A percentile compares a stretch with the other conserved stretches of the same genome.
Conservation (phyloP, 805 yeast species). For the Candida fluviatilis region DNA sequence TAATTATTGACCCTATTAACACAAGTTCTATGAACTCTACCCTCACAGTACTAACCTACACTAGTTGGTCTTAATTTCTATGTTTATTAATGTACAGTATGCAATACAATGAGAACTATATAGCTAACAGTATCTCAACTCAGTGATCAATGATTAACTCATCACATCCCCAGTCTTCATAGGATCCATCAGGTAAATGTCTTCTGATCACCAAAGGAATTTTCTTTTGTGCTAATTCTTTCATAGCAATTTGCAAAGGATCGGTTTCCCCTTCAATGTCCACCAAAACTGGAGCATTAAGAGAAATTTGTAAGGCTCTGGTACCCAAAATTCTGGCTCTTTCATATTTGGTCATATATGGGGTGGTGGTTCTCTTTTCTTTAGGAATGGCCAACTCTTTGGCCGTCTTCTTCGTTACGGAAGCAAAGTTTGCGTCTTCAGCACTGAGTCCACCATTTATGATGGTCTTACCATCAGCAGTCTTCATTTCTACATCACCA, state of each 20-base stretch:
- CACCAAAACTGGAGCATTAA: slow-evolving; percentile 97
- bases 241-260: slow-evolving; percentile 96
- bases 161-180: slow-evolving; percentile 99
- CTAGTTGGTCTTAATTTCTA: background rate
- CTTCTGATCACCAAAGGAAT: slow-evolving; percentile 95
- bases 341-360: slow-evolving; percentile 98
- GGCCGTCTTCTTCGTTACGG: slow-evolving; percentile 51
- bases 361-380: slow-evolving; percentile 89
- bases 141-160: slow-evolving; percentile 84
- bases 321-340: slow-evolving; percentile 97
- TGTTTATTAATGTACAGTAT: slow-evolving; percentile 4
- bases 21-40: no score
- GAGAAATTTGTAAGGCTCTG: slow-evolving; percentile 92
- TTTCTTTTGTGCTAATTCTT: slow-evolving; percentile 90
- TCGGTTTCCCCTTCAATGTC: slow-evolving; percentile 99
- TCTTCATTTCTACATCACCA: slow-evolving; percentile 42
- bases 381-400: slow-evolving; percentile 84
- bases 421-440: slow-evolving; percentile 40
- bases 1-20: no score
- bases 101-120: slow-evolving; percentile 1
- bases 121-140: background rate
- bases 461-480: slow-evolving; percentile 71
- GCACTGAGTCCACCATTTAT: slow-evolving; percentile 69
- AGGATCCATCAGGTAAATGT: slow-evolving; percentile 94
- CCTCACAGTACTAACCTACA: no score